Evolutionary conservation across 202 grass and related monocot genomes (phyloP).

Genomic region (Digitaria exilis): DNA sequence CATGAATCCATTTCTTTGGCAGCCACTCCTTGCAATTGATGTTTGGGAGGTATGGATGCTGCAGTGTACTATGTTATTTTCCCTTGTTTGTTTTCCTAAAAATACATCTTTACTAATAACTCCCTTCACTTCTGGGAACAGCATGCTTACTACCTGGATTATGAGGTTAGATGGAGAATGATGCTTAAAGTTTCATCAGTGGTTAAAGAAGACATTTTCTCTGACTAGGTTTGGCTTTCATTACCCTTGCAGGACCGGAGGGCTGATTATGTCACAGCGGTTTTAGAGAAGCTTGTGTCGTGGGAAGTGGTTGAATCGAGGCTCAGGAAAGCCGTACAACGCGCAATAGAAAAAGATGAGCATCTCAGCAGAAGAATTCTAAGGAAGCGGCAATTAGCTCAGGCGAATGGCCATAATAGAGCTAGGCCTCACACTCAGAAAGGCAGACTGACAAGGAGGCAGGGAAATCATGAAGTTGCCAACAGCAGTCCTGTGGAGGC

Average conservation of each 20-base stretch:
- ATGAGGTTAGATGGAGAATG: slow-evolving; percentile 60
- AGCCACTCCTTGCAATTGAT: slow-evolving; percentile 91
- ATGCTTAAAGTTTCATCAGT: slow-evolving; percentile 10
- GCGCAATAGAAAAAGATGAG: slow-evolving; percentile 43
- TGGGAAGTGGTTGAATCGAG: slow-evolving; percentile 74
- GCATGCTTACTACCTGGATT: slow-evolving; percentile 94
- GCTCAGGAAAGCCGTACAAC: slow-evolving; percentile 49
- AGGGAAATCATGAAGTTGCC: slow-evolving; percentile 37
- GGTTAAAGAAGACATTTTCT: not conserved
- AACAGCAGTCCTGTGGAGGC: slow-evolving; percentile 21
- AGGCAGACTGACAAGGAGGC: not conserved
- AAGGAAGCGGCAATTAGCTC: slow-evolving; percentile 31
- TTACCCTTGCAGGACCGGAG: slow-evolving; percentile 62
- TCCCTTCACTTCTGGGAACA: slow-evolving; percentile 32
- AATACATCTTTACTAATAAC: slow-evolving; percentile 8
- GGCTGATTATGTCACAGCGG: slow-evolving; percentile 66
- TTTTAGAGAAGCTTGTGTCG: slow-evolving; percentile 86
- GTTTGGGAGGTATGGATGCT: slow-evolving; percentile 82
- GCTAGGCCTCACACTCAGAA: slow-evolving; percentile 6
- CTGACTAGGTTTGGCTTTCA: not conserved
- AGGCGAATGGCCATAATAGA: not conserved
- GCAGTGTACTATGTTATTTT: not conserved
- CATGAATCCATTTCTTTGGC: slow-evolving; percentile 53
- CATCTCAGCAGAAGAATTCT: slow-evolving; percentile 30
- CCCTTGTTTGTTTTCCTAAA: not conserved